These are phyloP conservation scores for Amauroascus niger DNA, from an alignment of 2,329 filamentous ascomycete genomes.

Conservation along the genomic window DNA sequence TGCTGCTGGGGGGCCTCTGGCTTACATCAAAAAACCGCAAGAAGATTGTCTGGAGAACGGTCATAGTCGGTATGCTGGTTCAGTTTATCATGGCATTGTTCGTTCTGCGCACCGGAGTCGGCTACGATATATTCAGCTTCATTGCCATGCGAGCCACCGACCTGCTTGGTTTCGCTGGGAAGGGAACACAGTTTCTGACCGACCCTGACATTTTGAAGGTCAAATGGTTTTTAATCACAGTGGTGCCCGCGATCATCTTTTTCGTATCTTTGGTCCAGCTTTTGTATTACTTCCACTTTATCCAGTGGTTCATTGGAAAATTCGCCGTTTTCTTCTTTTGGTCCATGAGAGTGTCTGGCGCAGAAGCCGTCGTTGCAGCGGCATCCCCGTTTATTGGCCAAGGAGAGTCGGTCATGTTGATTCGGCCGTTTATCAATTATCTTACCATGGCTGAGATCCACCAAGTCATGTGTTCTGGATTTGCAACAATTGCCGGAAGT, in stretches of 20 bases:
- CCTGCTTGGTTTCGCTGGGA: conserved; percentile 63
- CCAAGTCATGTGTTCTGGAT: conserved; percentile 86
- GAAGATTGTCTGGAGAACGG: conserved; percentile 57
- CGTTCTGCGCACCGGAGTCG: conserved; percentile 68
- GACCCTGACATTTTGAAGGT: conserved; percentile 34
- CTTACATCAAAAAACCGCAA: conserved; percentile 60
- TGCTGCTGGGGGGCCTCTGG: conserved; percentile 61
- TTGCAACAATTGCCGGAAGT: conserved; percentile 83
- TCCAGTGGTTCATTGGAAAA: conserved; percentile 86
- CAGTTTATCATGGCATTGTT: conserved; percentile 87
- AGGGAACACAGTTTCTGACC: conserved; percentile 67
- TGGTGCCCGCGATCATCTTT: conserved; percentile 90
- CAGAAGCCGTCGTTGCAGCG: conserved; percentile 86
- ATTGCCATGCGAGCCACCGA: conserved; percentile 64
- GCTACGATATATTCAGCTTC: conserved; percentile 87
- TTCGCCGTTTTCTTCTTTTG: conserved; percentile 89
- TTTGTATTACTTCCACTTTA: conserved; percentile 65
- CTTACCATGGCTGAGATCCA: conserved; percentile 82
- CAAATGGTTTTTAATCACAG: conserved; percentile 62
- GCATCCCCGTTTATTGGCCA: conserved; percentile 91
- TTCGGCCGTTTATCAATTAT: conserved; percentile 75
- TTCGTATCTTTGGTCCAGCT: conserved; percentile 89
- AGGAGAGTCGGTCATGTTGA: conserved; percentile 87
- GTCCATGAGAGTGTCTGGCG: conserved; percentile 74
- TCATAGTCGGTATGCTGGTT: conserved; percentile 78